Base-by-base conservation (phyloP, 1,139 yeast genomes). In the Saccharomyces hybrid region DNA sequence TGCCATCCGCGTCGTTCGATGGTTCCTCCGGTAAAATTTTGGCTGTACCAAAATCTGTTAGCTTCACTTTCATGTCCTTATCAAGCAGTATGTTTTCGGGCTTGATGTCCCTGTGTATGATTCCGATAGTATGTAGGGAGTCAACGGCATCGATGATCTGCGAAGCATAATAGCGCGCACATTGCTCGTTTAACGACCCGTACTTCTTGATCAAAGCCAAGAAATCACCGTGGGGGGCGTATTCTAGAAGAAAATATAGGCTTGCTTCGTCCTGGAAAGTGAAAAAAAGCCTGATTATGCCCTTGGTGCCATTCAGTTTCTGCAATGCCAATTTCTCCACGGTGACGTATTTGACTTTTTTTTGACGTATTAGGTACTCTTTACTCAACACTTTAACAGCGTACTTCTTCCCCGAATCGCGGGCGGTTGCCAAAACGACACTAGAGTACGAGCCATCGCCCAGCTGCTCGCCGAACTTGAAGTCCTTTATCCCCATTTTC, bases 1-100 rank as follows among this genome's bases (percentile, higher is more conserved):
- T 31, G 46, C 74, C 75, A 14, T 75, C 76, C 62, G 73, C 63
- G n/a, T 74, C 78, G 46, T 70, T 76, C 50, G 78, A 46, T n/a
- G 53, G 52, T 31, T 68, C 70, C 14, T 76, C 82, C 44, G 44
- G 44, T 51, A 91, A 72, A 31, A 93, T 72, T 69, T 88, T 90
- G 3, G 98, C 98, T 1, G 98, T 93, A 23, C 99, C 99, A 71
- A 93, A 91, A 70, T 91, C 99, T 14, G 98, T 91, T 55, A 91
- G 81, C 68, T 89, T 89, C 56, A 90, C 77, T 59, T 87, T 83
- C 81, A 86, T 83, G 55, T 86, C 83, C 57, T 79, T 78, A 61
- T 90, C 95, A 52, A 91, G 81, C 60, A 91, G 73, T 48, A 86
- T 83, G 66, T 91, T 91, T 64, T 91, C 98, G 0, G 98, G 98